A percentile compares a stretch with the other conserved stretches of the same genome.
Evolutionary conservation across 306 rosid genomes (phyloP).

Genomic region (Quercus mongolica): DNA sequence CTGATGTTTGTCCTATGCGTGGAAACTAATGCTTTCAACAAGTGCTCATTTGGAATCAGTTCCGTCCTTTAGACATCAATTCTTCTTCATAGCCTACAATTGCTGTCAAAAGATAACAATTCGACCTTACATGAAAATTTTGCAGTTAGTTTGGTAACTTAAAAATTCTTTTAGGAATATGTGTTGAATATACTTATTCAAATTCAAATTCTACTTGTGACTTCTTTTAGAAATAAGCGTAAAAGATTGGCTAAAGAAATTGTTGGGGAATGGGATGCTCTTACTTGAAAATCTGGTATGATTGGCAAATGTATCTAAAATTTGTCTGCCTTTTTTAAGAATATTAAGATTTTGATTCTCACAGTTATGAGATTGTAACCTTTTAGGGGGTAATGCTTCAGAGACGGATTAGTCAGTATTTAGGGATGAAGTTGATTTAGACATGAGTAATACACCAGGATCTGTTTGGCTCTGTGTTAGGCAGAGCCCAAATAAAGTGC

Average conservation of each 20-base stretch:
- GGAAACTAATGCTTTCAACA: not conserved
- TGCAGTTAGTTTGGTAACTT: no score
- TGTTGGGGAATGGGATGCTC: not conserved
- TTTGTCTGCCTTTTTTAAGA: not conserved
- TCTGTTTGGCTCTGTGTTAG: no score
- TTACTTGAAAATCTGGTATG: not conserved
- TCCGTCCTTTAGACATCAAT: not conserved
- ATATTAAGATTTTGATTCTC: not conserved
- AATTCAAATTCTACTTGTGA: not conserved
- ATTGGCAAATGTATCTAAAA: not conserved
- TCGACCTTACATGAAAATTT: not conserved
- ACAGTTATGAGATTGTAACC: no score
- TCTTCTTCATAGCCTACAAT: not conserved
- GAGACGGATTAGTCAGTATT: no score
- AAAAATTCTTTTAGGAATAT: not conserved
- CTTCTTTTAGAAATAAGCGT: not conserved
- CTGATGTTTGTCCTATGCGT: conserved; percentile 22
- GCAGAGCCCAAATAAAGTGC: no score
- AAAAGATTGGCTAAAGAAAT: not conserved
- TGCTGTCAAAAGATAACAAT: not conserved
- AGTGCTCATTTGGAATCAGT: not conserved
- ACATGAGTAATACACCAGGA: no score
- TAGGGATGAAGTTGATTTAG: no score
- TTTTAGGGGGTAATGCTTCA: no score
- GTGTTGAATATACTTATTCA: not conserved